Evolutionary conservation across 441 rosid genomes (phyloP).

Genomic region (Euphorbia celastroides): DNA sequence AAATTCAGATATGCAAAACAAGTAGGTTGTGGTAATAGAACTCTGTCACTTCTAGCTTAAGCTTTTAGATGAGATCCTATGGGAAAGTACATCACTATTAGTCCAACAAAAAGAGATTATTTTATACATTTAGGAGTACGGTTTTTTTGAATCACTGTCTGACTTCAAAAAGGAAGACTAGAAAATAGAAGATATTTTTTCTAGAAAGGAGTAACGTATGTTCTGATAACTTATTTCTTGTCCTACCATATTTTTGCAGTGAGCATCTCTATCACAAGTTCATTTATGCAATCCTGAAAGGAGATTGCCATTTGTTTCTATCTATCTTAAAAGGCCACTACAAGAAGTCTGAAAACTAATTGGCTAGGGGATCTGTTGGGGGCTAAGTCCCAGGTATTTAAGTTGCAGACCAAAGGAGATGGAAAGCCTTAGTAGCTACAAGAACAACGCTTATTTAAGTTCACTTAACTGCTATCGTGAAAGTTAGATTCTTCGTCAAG

Average conservation of each 20-base stretch:
- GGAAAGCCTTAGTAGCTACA: neutral
- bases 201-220: neutral
- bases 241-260: neutral
- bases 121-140: neutral
- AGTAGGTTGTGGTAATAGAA: neutral
- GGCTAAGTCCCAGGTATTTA: neutral
- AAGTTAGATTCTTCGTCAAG: neutral
- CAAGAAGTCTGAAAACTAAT: neutral
- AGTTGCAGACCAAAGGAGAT: neutral
- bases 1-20: neutral
- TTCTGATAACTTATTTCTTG: neutral
- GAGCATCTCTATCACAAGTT: neutral
- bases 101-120: neutral
- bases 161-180: neutral
- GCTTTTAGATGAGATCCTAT: conserved; percentile 10
- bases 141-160: neutral
- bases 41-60: neutral
- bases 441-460: neutral
- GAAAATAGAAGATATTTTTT: neutral
- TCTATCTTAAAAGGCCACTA: neutral
- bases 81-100: neutral
- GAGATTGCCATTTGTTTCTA: neutral
- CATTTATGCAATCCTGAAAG: neutral
- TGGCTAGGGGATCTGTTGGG: neutral
- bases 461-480: neutral